Conservation (phyloP, 2,329 filamentous ascomycete genomes). For the Colletotrichum theobromicola region DNA sequence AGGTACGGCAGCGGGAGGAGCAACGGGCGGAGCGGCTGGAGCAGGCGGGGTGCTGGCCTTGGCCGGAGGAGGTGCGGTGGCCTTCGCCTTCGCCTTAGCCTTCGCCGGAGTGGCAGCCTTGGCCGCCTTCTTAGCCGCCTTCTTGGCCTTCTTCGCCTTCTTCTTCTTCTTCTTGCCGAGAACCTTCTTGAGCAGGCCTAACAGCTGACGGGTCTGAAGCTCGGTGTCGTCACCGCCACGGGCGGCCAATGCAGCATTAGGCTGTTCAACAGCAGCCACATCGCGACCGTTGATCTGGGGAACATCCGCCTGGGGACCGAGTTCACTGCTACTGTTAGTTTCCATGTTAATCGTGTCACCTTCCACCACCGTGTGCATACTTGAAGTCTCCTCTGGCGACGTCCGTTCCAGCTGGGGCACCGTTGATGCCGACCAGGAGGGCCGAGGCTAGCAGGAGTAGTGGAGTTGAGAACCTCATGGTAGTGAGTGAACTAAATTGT, state of each 20-base stretch:
- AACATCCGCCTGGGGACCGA: neutral
- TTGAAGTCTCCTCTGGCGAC: neutral
- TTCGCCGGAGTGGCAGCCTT: neutral
- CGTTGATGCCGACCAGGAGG: slow-evolving; percentile 16
- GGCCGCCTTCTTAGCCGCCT: neutral
- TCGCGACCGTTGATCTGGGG: neutral
- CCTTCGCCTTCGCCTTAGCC: neutral
- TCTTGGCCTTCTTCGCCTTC: neutral
- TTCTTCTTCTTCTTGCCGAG: neutral
- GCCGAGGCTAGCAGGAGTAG: slow-evolving; percentile 13
- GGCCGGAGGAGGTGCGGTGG: neutral
- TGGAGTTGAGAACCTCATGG: slow-evolving; percentile 6
- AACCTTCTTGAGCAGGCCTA: neutral
- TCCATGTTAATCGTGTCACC: neutral
- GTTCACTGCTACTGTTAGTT: neutral
- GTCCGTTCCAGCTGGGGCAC: slow-evolving; percentile 7
- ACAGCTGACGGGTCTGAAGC: neutral
- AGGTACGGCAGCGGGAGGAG: neutral
- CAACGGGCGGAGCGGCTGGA: neutral
- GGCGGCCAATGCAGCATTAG: neutral
- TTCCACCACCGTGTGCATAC: neutral
- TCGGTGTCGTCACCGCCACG: neutral
- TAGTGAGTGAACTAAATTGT: neutral
- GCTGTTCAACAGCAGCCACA: slow-evolving; percentile 4
- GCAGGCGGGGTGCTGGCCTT: neutral